phyloP scores from a whole-genome alignment of 371 early-diverging fungal species.

The Capillidium heterosporum region DNA sequence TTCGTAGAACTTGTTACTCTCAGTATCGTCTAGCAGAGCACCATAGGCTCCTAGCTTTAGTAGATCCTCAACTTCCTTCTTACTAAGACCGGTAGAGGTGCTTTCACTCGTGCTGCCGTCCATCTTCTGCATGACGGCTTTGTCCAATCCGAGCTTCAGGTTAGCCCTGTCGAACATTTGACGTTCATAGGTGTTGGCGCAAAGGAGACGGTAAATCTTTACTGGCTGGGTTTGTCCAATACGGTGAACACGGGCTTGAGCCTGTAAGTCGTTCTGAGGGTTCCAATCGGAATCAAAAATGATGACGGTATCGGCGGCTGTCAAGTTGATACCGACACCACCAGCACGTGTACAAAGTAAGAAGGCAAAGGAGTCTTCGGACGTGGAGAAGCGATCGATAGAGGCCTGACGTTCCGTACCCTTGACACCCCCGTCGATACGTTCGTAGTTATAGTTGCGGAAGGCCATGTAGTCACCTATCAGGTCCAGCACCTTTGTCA shows the following conservation, averaged over 20 bases:
- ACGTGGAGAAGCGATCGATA: slow-evolving; percentile 87
- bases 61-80: slow-evolving; percentile 74
- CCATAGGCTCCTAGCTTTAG: slow-evolving; percentile 85
- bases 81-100: slow-evolving; percentile 15
- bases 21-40: slow-evolving; percentile 76
- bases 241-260: slow-evolving; percentile 52
- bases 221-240: slow-evolving; percentile 90
- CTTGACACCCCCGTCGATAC: slow-evolving; percentile 74
- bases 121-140: slow-evolving; percentile 59
- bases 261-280: slow-evolving; percentile 68
- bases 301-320: slow-evolving; percentile 88
- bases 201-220: slow-evolving; percentile 81
- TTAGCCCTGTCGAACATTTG: slow-evolving; percentile 68
- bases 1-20: slow-evolving; percentile 68
- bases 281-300: slow-evolving; percentile 96
- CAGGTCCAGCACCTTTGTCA: slow-evolving; percentile 94
- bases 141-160: slow-evolving; percentile 73
- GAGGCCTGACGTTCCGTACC: slow-evolving; percentile 68
- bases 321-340: slow-evolving; percentile 91
- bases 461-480: slow-evolving; percentile 86
- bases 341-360: slow-evolving; percentile 86
- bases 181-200: slow-evolving; percentile 77
- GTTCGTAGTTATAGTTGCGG: slow-evolving; percentile 69
- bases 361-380: slow-evolving; percentile 64
- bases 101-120: background rate